Conservation (phyloP, 129 eudicot genomes). For the Tagetes patula region DNA sequence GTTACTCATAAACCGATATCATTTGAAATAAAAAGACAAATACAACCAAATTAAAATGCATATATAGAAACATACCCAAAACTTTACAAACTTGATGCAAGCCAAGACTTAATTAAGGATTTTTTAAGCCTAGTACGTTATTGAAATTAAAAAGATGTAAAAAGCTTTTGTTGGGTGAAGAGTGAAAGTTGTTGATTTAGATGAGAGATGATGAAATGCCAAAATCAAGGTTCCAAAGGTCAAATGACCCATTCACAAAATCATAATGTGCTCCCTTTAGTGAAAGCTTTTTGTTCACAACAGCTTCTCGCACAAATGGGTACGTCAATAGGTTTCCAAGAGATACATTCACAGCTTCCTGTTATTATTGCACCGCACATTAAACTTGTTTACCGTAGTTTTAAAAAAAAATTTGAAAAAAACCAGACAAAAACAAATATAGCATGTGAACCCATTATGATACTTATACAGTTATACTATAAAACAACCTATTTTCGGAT, state of each 20-base stretch:
- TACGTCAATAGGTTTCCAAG: slow-evolving; percentile 79
- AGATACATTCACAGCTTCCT: slow-evolving; percentile 98
- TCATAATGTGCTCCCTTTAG: slow-evolving; percentile 91
- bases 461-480: not conserved
- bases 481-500: not conserved
- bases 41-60: slow-evolving; percentile 28
- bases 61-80: slow-evolving; percentile 30
- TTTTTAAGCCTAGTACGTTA: slow-evolving; percentile 21
- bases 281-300: slow-evolving; percentile 50
- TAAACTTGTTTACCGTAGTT: not conserved
- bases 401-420: too few species aligned
- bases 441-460: not conserved
- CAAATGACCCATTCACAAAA: slow-evolving; percentile 75
- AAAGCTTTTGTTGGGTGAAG: not conserved
- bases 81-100: slow-evolving; percentile 25
- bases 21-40: slow-evolving; percentile 19
- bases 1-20: slow-evolving; percentile 20
- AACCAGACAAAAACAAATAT: not conserved
- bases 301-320: slow-evolving; percentile 83
- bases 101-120: slow-evolving; percentile 19
- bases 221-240: slow-evolving; percentile 76
- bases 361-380: slow-evolving; percentile 8
- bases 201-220: slow-evolving; percentile 48
- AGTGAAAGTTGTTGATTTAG: slow-evolving; percentile 16
- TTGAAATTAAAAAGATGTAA: slow-evolving; percentile 27